These are phyloP conservation scores for Kluyveromyces sp. DNA, from an alignment of 1,139 yeast species.

Conservation along the genomic window DNA sequence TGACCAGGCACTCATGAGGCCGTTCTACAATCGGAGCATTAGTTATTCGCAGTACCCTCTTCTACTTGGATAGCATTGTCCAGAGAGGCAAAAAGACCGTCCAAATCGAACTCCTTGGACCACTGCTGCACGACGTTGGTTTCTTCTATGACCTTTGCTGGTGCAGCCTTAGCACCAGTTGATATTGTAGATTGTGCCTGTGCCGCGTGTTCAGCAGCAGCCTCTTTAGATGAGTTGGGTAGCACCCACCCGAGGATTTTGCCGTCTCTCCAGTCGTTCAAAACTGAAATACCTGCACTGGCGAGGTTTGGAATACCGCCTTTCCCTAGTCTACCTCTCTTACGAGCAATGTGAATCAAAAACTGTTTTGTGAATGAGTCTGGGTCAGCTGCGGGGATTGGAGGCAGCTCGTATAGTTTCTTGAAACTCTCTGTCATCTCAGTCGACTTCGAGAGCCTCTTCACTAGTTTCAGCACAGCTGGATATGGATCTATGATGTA, in stretches of 20 bases:
- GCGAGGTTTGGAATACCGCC: constrained; percentile 90
- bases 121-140: constrained; percentile 81
- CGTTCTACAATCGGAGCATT: too few species aligned
- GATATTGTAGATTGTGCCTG: constrained; percentile 30
- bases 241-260: constrained; percentile 85
- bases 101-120: constrained; percentile 92
- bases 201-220: constrained; percentile 24
- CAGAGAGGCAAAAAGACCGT: constrained; percentile 52
- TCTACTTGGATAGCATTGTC: constrained; percentile 27
- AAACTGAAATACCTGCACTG: constrained; percentile 74
- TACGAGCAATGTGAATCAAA: constrained; percentile 86
- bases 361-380: constrained; percentile 73
- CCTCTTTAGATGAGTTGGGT: constrained; percentile 59
- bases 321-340: constrained; percentile 83
- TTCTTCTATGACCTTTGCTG: constrained; percentile 48
- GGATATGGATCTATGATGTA: constrained; percentile 77
- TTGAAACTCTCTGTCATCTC: constrained; percentile 74
- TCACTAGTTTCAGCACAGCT: constrained; percentile 70
- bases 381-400: constrained; percentile 58
- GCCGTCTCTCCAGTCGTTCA: constrained; percentile 98
- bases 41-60: constrained; percentile 12
- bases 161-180: constrained; percentile 32
- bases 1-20: too few species aligned
- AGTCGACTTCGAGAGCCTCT: constrained; percentile 61
- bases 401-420: constrained; percentile 68